These are phyloP conservation scores for Obelidium mucronatum DNA, from an alignment of 192 early-diverging fungal genomes.

Conservation along the genomic window DNA sequence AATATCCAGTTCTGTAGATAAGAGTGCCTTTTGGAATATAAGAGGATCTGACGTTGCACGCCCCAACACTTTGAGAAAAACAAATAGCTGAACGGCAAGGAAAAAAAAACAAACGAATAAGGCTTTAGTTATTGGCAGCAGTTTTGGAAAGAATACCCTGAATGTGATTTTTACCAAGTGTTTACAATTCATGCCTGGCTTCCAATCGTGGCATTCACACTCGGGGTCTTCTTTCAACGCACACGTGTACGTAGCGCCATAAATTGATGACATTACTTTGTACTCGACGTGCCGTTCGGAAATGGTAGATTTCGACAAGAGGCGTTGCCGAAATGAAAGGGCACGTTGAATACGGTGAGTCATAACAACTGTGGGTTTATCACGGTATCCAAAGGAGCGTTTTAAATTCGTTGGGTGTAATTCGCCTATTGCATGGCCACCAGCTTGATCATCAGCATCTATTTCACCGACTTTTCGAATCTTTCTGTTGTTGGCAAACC, in stretches of 20 bases:
- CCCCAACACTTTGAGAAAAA: background rate
- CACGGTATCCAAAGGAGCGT: no score
- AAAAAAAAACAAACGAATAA: background rate
- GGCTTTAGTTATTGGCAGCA: background rate
- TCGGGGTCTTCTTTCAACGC: background rate
- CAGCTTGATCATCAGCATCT: background rate
- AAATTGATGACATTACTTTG: background rate
- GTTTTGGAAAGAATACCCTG: no score
- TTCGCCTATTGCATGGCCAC: no score
- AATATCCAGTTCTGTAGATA: background rate
- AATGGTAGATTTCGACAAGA: background rate
- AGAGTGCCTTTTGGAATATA: slow-evolving; percentile 4
- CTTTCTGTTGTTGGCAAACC: slow-evolving; percentile 6
- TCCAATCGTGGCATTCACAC: background rate
- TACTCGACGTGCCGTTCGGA: background rate
- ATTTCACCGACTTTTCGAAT: no score
- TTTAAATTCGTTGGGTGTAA: no score
- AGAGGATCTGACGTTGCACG: background rate
- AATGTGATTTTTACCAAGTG: no score
- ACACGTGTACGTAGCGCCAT: background rate
- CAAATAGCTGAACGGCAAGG: background rate
- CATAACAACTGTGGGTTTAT: background rate
- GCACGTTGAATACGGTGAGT: background rate
- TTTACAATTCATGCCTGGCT: background rate
- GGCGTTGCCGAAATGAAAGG: background rate